phyloP scores from a whole-genome alignment of 2,329 filamentous ascomycete species.

The Botryotinia convoluta region DNA sequence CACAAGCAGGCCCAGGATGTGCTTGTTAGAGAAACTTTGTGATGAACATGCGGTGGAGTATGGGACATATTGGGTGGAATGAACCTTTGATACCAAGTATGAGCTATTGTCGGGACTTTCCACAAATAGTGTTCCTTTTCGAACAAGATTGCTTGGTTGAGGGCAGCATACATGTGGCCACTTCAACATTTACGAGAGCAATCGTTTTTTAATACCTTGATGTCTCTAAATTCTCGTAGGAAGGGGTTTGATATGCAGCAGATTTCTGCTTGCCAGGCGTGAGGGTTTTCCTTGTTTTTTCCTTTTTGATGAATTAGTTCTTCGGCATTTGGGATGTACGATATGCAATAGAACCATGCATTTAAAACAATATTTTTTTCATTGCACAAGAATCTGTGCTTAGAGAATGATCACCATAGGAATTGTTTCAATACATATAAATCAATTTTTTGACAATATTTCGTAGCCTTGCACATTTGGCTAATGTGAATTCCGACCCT shows the following conservation, averaged over 20 bases:
- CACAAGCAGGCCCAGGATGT: conserved; percentile 58
- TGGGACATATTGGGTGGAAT: conserved; percentile 25
- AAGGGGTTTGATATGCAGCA: conserved; percentile 31
- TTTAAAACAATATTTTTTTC: conserved; percentile 16
- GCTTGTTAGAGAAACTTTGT: conserved; percentile 52
- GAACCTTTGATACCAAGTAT: conserved; percentile 24
- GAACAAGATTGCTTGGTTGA: conserved; percentile 27
- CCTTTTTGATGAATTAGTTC: conserved; percentile 30
- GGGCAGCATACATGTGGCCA: conserved; percentile 29
- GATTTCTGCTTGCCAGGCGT: conserved; percentile 36
- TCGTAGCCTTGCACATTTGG: conserved; percentile 25
- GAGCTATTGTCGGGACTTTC: conserved; percentile 23
- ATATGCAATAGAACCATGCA: conserved; percentile 40
- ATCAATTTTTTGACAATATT: background rate
- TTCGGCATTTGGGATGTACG: conserved; percentile 40
- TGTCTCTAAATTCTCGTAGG: conserved; percentile 34
- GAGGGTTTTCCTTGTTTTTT: conserved; percentile 30
- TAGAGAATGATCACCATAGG: background rate
- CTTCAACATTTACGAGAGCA: conserved; percentile 31
- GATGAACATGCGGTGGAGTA: conserved; percentile 25
- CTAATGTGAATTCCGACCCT: background rate
- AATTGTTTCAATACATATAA: background rate
- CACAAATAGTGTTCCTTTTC: conserved; percentile 26
- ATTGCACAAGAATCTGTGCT: conserved; percentile 1
- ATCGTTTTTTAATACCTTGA: conserved; percentile 39